phyloP scores from a whole-genome alignment of 2,329 filamentous ascomycete species.

The Colletotrichum sp. region DNA sequence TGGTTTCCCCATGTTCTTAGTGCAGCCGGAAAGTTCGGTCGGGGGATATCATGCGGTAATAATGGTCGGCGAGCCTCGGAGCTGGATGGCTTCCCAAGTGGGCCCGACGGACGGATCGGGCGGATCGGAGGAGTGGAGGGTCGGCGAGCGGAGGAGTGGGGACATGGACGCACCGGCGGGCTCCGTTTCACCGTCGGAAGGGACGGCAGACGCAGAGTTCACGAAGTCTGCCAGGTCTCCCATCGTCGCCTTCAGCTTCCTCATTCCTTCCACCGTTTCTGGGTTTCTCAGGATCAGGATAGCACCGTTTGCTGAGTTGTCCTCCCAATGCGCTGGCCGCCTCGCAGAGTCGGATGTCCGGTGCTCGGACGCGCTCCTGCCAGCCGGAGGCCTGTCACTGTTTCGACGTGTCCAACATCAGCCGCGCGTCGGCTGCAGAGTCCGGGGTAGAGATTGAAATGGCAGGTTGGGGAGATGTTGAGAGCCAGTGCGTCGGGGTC shows the following conservation, averaged over 20 bases:
- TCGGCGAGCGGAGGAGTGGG: not conserved
- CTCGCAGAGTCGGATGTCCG: not conserved
- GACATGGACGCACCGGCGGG: not conserved
- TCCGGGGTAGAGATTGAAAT: not conserved
- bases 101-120: not conserved
- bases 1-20: not conserved
- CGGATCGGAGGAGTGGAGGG: not conserved
- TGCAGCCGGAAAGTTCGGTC: not conserved
- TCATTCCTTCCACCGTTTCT: not conserved
- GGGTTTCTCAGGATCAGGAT: not conserved
- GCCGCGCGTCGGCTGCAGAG: not conserved
- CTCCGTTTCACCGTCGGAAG: not conserved
- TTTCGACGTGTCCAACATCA: not conserved
- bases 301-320: not conserved
- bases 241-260: not conserved
- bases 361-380: slow-evolving; percentile 3
- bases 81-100: not conserved
- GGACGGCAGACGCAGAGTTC: not conserved
- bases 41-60: not conserved
- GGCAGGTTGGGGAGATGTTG: not conserved
- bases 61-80: not conserved
- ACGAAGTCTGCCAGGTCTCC: not conserved
- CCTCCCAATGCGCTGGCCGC: not conserved
- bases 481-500: not conserved
- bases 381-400: not conserved